phyloP scores from a whole-genome alignment of 352 stramenopile species.

The Pythium biforme region DNA sequence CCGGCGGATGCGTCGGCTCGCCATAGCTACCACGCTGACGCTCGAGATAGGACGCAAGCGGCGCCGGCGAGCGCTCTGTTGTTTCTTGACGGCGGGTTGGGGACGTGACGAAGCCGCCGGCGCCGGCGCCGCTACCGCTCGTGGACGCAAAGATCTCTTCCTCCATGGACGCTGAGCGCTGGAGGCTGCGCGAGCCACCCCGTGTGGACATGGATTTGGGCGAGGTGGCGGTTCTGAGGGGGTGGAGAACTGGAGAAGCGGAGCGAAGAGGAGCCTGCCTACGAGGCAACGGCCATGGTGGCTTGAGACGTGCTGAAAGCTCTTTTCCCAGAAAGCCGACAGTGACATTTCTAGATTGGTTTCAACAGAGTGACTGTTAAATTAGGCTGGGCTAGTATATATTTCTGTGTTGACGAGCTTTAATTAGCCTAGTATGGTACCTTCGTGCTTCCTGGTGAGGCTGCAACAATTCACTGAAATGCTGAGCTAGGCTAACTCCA shows the following conservation, averaged over 20 bases:
- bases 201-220: not conserved
- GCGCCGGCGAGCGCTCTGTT: conserved; percentile 7
- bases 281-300: no score
- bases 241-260: not conserved
- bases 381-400: no score
- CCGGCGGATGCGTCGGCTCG: conserved; percentile 1
- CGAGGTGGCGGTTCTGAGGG: not conserved
- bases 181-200: conserved; percentile 1
- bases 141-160: conserved; percentile 21
- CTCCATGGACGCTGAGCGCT: conserved; percentile 18
- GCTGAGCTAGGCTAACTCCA: not conserved
- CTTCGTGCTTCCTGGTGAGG: no score
- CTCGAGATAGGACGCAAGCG: conserved; percentile 11
- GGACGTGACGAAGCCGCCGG: conserved; percentile 11
- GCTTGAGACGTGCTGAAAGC: not conserved
- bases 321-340: not conserved
- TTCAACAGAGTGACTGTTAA: not conserved
- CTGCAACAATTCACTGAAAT: no score
- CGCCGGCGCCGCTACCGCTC: conserved; percentile 13
- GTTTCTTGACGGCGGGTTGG: not conserved
- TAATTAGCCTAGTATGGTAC: not conserved
- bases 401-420: no score
- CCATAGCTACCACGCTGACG: conserved; percentile 17
- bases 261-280: no score
- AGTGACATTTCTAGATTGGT: not conserved